phyloP scores from a whole-genome alignment of 75 land plant genomes.

The Cupressus sempervirens region DNA sequence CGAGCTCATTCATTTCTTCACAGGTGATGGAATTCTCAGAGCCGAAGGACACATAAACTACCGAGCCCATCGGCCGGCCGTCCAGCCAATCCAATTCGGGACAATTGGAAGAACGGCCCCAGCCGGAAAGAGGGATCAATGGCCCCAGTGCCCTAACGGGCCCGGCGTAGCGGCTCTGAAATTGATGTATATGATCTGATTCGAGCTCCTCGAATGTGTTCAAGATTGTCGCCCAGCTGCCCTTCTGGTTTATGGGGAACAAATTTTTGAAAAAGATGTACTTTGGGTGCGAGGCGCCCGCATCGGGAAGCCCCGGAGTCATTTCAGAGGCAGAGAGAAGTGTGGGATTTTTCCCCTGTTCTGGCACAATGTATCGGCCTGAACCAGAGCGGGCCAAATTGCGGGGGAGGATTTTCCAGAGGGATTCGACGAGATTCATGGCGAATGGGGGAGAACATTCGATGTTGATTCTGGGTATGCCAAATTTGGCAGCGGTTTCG shows the following conservation, averaged over 20 bases:
- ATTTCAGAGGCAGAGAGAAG: neutral
- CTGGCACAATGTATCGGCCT: neutral
- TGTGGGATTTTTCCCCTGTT: neutral
- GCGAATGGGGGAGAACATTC: neutral
- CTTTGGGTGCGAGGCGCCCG: neutral
- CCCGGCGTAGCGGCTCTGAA: neutral
- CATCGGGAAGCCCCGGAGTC: neutral
- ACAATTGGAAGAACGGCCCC: neutral
- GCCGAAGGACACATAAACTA: neutral
- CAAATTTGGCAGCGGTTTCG: conserved; percentile 5
- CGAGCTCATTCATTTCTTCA: neutral
- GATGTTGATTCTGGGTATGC: conserved; percentile 6
- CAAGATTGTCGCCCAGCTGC: neutral
- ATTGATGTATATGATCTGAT: neutral
- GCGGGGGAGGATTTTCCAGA: neutral
- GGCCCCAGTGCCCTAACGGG: neutral
- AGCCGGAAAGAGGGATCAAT: neutral
- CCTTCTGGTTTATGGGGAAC: neutral
- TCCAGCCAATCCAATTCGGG: neutral
- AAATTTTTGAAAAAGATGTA: neutral
- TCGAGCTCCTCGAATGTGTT: conserved; percentile 1
- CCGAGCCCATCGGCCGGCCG: neutral
- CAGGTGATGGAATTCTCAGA: neutral
- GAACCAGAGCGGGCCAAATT: neutral
- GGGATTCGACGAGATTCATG: neutral